Conservation (phyloP, 768 basidiomycete species). For the Rhodosporidiobolus sp. region DNA sequence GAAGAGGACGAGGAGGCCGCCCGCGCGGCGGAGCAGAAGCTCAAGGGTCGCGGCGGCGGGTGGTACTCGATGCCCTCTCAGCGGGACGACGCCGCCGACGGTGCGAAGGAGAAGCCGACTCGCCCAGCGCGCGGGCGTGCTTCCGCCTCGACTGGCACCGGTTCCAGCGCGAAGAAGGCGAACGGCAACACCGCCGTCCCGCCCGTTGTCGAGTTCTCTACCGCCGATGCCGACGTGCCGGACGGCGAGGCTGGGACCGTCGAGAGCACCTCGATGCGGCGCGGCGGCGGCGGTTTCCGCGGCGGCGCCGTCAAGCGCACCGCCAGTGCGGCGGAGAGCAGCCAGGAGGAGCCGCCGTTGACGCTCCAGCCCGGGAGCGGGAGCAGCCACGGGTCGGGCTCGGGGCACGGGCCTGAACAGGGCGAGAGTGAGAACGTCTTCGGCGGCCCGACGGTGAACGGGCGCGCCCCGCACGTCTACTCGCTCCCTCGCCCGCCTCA, state of each 20-base stretch:
- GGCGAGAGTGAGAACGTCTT: too few species aligned
- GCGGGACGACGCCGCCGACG: not conserved
- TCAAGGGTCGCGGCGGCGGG: slow-evolving; percentile 19
- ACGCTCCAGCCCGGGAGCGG: not conserved
- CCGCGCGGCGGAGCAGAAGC: not conserved
- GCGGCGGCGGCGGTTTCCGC: slow-evolving; percentile 15
- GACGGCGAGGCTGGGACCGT: not conserved
- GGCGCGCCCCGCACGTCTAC: not conserved
- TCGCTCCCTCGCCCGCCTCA: slow-evolving; percentile 28
- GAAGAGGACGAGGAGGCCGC: not conserved
- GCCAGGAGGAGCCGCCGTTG: too few species aligned
- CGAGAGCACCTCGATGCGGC: slow-evolving; percentile 5
- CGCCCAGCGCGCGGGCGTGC: too few species aligned
- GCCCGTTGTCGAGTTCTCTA: too few species aligned
- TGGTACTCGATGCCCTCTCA: slow-evolving; percentile 10
- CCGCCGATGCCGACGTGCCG: too few species aligned
- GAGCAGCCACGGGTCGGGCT: too few species aligned
- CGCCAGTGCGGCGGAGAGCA: not conserved
- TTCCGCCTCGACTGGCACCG: too few species aligned
- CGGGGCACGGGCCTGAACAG: too few species aligned
- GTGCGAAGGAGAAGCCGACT: not conserved
- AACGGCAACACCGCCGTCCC: too few species aligned
- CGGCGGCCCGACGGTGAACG: not conserved
- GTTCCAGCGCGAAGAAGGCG: too few species aligned
- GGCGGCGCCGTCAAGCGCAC: not conserved